Percentiles rank a stretch among this genome's conserved stretches.
Evolutionary conservation across 257 asterid species (phyloP).

Genomic region (Echites panduratus): DNA sequence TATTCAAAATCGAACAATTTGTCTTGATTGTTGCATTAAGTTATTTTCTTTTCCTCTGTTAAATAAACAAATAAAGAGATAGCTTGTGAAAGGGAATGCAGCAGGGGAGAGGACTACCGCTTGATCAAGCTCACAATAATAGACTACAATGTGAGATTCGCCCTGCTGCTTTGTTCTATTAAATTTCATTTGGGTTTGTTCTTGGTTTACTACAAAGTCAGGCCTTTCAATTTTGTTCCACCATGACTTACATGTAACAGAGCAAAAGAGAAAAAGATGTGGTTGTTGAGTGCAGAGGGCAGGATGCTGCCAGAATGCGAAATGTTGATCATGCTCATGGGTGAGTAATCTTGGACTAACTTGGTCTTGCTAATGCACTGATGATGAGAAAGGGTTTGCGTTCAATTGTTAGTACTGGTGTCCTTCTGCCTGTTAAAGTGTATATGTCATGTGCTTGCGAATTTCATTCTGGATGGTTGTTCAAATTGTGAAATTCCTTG

Average conservation of each 20-base stretch:
- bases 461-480: background rate
- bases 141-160: conserved; percentile 54
- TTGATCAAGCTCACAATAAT: conserved; percentile 82
- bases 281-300: conserved; percentile 95
- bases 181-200: background rate
- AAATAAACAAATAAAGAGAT: conserved; percentile 39
- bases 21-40: background rate
- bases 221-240: background rate
- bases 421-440: background rate
- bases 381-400: background rate
- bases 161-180: background rate
- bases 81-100: conserved; percentile 97
- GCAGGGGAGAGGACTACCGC: conserved; percentile 95
- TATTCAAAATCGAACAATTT: background rate
- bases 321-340: conserved; percentile 91
- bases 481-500: background rate
- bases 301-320: conserved; percentile 84
- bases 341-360: conserved; percentile 25
- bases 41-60: background rate
- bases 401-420: too few species aligned
- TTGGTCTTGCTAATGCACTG: background rate
- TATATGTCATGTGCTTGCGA: background rate
- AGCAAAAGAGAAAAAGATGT: conserved; percentile 55
- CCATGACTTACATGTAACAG: conserved; percentile 26
- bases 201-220: background rate